These are phyloP conservation scores for Micractinium conductrix DNA, from an alignment of 139 green algal genomes.

Conservation along the genomic window DNA sequence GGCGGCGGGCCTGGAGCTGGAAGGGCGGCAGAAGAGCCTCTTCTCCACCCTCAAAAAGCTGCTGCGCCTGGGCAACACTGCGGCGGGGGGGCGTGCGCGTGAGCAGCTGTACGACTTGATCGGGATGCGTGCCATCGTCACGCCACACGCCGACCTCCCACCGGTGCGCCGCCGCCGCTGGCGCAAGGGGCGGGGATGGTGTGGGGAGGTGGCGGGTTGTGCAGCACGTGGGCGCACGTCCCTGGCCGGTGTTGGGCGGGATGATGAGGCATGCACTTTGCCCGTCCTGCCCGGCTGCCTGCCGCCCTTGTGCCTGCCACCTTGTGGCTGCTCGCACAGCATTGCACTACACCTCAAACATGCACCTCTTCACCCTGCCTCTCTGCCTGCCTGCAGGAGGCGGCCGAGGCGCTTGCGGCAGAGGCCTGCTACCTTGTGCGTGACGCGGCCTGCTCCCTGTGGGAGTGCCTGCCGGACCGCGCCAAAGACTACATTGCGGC, in stretches of 20 bases:
- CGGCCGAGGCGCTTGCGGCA: constrained; percentile 37
- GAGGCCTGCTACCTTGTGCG: constrained; percentile 82
- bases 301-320: too few relatives aligned
- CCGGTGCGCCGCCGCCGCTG: too few relatives aligned
- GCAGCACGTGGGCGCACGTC: too few relatives aligned
- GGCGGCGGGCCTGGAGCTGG: constrained; percentile 39
- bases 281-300: too few relatives aligned
- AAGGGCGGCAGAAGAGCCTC: constrained; percentile 84
- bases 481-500: constrained; percentile 85
- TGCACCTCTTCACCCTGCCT: too few relatives aligned
- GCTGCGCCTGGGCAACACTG: constrained; percentile 76
- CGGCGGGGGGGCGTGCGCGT: constrained; percentile 62
- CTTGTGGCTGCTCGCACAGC: too few relatives aligned
- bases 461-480: constrained; percentile 64
- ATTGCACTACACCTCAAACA: too few relatives aligned
- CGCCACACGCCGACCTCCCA: constrained; percentile 48
- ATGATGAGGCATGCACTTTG: too few relatives aligned
- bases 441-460: constrained; percentile 71
- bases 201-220: too few relatives aligned
- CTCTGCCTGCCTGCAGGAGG: not conserved
- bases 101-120: constrained; percentile 91
- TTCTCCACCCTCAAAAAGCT: constrained; percentile 96
- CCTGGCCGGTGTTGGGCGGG: too few relatives aligned
- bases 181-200: too few relatives aligned
- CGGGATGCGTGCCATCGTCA: constrained; percentile 88